Base-by-base conservation (phyloP, 1,139 yeast species). In the Kurtzmaniella quercitrusa region DNA sequence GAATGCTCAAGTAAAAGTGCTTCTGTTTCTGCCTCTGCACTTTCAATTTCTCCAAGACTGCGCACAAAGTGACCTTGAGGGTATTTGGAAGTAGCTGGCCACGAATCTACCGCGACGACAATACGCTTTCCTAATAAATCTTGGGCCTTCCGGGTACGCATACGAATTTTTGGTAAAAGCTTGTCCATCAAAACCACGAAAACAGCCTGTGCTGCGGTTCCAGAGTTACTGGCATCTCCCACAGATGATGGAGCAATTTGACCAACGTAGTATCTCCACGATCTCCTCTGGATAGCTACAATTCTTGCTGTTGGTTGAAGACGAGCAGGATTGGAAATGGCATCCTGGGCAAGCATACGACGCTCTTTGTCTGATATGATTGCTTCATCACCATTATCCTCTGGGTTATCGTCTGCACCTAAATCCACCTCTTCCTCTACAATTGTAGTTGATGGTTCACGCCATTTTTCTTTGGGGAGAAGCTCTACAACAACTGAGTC, bases 41-140 rank as follows among this genome's bases (percentile, higher is more conserved):
- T 82, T 64, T 94, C 98, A 43, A 91, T 80, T 20, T 80, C 93
- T 50, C 99, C 99, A 30, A 94, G 72, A 35, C 84, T 76, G 54
- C 97, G 78, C 2, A 93, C 93, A 57, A 89, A 93, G 64, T 94
- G 99, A 4, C 98, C 99, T 54, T 86, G 86, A 1, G 99, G 98
- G 52, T 82, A 82, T 49, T 88, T 83, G 11, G 96, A 86, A 47
- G 80, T 75, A 1, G 81, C 68, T 2, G 95, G 86, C 99, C 99
- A 94, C 11, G 89, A 77, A 58, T 94, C 99, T 39, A 94, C 83
- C 0, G 95, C 88, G 19, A 93, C 82, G 6, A 94, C 96, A 44
- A 94, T 86, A 61, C 98, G 80, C 61, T 91, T 84, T 3, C 95
- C 96, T 32, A 84, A 64, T 18, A 93, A 74, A 45, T 86, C 95